These are phyloP conservation scores for Linnemannia exigua DNA, from an alignment of 192 early-diverging fungal species.

Conservation along the genomic window DNA sequence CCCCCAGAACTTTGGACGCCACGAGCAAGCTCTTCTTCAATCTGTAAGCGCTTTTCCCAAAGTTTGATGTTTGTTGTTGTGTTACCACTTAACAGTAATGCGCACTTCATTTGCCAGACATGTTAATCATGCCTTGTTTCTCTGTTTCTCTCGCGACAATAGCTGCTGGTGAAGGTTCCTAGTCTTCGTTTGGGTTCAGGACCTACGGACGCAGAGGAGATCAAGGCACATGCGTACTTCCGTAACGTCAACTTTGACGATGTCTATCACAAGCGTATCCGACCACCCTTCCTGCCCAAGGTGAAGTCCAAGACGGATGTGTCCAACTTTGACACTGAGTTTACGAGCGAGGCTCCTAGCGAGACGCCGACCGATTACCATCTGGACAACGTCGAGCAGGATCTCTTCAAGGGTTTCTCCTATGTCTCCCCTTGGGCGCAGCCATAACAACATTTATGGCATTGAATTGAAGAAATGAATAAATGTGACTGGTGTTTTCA, in stretches of 20 bases:
- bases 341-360: conserved; percentile 64
- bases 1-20: conserved; percentile 67
- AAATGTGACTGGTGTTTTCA: background rate
- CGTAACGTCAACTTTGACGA: conserved; percentile 83
- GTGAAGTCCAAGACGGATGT: conserved; percentile 68
- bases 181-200: conserved; percentile 72
- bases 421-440: conserved; percentile 46
- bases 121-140: background rate
- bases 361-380: conserved; percentile 55
- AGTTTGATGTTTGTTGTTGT: background rate
- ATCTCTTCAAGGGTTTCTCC: conserved; percentile 53
- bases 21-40: conserved; percentile 64
- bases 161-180: conserved; percentile 71
- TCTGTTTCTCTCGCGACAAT: background rate
- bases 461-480: background rate
- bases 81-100: background rate
- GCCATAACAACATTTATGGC: background rate
- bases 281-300: conserved; percentile 78
- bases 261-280: conserved; percentile 73
- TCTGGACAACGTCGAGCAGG: conserved; percentile 44
- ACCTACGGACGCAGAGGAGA: conserved; percentile 71
- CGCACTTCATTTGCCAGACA: background rate
- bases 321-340: conserved; percentile 71
- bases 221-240: conserved; percentile 87
- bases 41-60: conserved; percentile 43